Conservation (phyloP, 1,284 basidiomycete species). For the Tilletia horrida region DNA sequence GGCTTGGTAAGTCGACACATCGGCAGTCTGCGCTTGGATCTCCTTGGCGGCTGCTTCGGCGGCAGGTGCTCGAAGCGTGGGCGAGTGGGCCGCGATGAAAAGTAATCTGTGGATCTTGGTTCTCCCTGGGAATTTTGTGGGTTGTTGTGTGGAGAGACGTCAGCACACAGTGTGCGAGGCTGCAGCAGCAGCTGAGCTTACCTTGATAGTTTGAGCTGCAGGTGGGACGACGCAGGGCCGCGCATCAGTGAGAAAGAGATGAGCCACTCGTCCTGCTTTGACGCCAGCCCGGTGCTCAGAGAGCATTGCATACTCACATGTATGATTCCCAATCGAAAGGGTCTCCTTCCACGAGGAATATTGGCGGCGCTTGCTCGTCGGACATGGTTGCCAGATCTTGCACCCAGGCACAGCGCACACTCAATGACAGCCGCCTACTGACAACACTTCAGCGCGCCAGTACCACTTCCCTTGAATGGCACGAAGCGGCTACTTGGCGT, state of each 20-base stretch:
- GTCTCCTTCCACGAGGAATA: constrained; percentile 23
- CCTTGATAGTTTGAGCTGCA: constrained; percentile 27
- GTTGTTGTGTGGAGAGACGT: neutral
- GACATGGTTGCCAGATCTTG: neutral
- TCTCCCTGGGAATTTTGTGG: constrained; percentile 21
- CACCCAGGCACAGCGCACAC: neutral
- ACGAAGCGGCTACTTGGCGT: neutral
- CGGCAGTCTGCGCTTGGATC: constrained; percentile 20
- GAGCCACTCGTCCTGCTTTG: neutral
- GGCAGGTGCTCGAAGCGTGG: neutral
- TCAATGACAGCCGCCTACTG: neutral
- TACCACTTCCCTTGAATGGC: neutral
- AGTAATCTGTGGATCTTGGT: constrained; percentile 30
- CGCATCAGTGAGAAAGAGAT: too few species aligned
- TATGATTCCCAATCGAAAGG: constrained; percentile 48
- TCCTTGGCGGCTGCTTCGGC: constrained; percentile 14
- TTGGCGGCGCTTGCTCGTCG: neutral
- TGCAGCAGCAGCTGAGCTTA: neutral
- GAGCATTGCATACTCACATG: constrained; percentile 23
- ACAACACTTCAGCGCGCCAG: neutral
- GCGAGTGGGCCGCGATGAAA: constrained; percentile 16
- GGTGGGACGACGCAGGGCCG: neutral
- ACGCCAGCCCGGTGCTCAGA: neutral
- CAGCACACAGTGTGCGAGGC: neutral
- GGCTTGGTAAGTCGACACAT: constrained; percentile 21